Percentiles rank a stretch among this genome's conserved stretches.
phyloP scores from a whole-genome alignment of 1,284 basidiomycete genomes.

The Boletellus deceptivus region DNA sequence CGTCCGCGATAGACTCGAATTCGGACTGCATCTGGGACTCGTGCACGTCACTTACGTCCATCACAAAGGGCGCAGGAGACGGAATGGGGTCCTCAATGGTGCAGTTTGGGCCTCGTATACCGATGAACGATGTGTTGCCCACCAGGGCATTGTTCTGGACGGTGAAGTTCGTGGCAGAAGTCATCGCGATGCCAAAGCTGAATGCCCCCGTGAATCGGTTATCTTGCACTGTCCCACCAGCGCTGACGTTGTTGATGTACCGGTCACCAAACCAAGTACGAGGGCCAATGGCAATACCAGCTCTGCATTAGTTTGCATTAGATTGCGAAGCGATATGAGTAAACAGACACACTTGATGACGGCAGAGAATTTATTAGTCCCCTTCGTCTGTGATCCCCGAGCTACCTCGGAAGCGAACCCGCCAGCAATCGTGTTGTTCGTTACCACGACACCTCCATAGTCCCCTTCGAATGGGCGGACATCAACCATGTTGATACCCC shows the following conservation, averaged over 20 bases:
- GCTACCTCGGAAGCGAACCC: slow-evolving; percentile 59
- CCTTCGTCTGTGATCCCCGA: slow-evolving; percentile 42
- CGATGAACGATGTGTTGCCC: slow-evolving; percentile 78
- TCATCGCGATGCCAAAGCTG: slow-evolving; percentile 66
- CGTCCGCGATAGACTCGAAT: slow-evolving; percentile 52
- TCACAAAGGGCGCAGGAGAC: slow-evolving; percentile 56
- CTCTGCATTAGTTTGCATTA: slow-evolving; percentile 36
- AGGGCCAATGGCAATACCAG: slow-evolving; percentile 77
- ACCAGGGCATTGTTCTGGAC: slow-evolving; percentile 62
- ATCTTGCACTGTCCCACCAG: slow-evolving; percentile 57
- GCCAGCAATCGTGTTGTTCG: slow-evolving; percentile 70
- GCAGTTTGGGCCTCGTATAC: slow-evolving; percentile 69
- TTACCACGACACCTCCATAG: slow-evolving; percentile 66
- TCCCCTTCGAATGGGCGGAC: slow-evolving; percentile 70
- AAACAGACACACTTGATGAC: slow-evolving; percentile 60
- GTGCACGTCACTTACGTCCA: slow-evolving; percentile 46
- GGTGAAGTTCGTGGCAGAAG: slow-evolving; percentile 66
- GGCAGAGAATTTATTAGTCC: slow-evolving; percentile 56
- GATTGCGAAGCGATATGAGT: neutral
- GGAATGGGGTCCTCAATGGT: slow-evolving; percentile 51
- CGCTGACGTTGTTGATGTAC: slow-evolving; percentile 58
- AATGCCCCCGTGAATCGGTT: slow-evolving; percentile 75
- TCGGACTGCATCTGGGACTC: slow-evolving; percentile 47
- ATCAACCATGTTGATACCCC: slow-evolving; percentile 84
- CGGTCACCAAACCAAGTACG: slow-evolving; percentile 72